These are phyloP conservation scores for Picea glauca DNA, from an alignment of 75 land plant genomes.

Conservation along the genomic window DNA sequence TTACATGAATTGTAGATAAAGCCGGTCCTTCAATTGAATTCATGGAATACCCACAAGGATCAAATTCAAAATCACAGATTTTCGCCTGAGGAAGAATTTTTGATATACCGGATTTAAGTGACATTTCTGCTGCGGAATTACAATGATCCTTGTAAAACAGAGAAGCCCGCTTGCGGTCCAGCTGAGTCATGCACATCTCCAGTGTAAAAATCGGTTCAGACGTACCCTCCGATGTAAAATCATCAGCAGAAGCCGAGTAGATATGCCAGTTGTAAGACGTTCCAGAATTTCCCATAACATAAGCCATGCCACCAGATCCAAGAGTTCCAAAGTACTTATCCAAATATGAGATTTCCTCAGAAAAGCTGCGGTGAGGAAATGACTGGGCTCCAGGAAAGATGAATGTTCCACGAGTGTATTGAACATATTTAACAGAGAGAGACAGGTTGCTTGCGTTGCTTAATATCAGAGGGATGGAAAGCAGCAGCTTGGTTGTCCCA, in stretches of 20 bases:
- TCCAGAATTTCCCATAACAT: conserved; percentile 43
- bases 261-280: conserved; percentile 51
- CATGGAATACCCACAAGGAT: conserved; percentile 92
- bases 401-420: conserved; percentile 53
- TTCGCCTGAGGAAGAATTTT: conserved; percentile 55
- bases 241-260: conserved; percentile 36
- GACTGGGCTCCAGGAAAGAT: conserved; percentile 58
- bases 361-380: conserved; percentile 52
- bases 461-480: conserved; percentile 46
- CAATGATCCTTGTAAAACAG: conserved; percentile 43
- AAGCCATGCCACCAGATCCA: conserved; percentile 37
- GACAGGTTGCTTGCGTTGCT: conserved; percentile 19
- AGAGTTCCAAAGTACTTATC: conserved; percentile 47
- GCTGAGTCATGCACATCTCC: conserved; percentile 81
- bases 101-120: conserved; percentile 46
- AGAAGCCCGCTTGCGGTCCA: conserved; percentile 43
- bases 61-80: conserved; percentile 81
- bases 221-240: neutral
- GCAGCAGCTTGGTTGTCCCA: conserved; percentile 64
- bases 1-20: conserved; percentile 71
- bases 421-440: conserved; percentile 30
- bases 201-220: conserved; percentile 26
- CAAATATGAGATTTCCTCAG: conserved; percentile 45
- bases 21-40: conserved; percentile 57
- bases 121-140: conserved; percentile 50